A percentile compares a stretch with the other conserved stretches of the same genome.
Conservation (phyloP, 2,329 filamentous ascomycete species). For the Byssoonygena ceratinophila region DNA sequence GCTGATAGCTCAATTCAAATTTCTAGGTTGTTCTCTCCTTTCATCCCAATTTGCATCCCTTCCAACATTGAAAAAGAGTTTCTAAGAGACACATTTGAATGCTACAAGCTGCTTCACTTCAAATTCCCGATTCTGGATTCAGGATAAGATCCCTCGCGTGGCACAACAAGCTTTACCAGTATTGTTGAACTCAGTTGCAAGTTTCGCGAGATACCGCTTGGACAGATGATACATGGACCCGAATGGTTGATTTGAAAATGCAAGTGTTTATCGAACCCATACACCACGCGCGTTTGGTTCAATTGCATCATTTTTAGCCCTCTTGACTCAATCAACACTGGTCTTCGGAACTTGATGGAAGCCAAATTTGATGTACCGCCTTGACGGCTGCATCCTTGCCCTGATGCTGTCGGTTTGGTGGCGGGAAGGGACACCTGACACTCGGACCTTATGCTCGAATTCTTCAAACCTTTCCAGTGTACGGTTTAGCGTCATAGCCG, state of each 20-base stretch:
- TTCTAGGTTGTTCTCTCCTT: too few species aligned
- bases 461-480: too few species aligned
- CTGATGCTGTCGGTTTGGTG: background rate
- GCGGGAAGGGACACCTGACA: too few species aligned
- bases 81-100: too few species aligned
- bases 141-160: too few species aligned
- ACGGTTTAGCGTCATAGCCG: too few species aligned
- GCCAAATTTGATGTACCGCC: background rate
- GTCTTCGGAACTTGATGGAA: background rate
- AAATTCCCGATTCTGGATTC: too few species aligned
- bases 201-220: background rate
- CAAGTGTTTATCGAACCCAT: background rate
- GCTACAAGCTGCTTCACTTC: too few species aligned
- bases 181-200: constrained; percentile 6
- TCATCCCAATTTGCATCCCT: too few species aligned
- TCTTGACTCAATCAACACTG: background rate
- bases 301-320: background rate
- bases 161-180: too few species aligned
- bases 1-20: too few species aligned
- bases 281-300: background rate
- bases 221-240: background rate
- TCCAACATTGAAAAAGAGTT: too few species aligned
- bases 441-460: background rate
- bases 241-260: background rate
- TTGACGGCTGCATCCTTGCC: background rate